These are phyloP conservation scores for Yamadazyma triangularis DNA, from an alignment of 1,139 yeast species.

Conservation along the genomic window DNA sequence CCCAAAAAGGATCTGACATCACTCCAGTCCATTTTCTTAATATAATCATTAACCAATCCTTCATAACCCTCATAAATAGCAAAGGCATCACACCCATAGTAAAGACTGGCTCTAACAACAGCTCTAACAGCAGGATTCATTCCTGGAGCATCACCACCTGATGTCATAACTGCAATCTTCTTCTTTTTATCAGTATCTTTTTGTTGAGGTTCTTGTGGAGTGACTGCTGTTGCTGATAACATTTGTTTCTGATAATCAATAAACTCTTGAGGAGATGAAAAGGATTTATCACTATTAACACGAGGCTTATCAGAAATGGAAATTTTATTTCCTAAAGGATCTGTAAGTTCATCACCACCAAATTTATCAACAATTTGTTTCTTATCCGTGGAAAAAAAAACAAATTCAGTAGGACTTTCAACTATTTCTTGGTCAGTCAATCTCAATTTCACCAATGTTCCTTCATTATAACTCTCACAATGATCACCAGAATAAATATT, in stretches of 20 bases:
- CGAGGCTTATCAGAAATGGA: conserved; percentile 6
- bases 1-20: conserved; percentile 74
- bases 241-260: conserved; percentile 7
- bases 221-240: conserved; percentile 1
- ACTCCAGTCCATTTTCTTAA: conserved; percentile 68
- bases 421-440: conserved; percentile 27
- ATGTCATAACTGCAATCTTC: conserved; percentile 80
- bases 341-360: conserved; percentile 16
- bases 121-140: conserved; percentile 84
- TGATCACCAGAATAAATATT: conserved; percentile 50
- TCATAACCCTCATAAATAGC: conserved; percentile 77
- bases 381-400: conserved; percentile 51
- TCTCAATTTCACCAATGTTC: conserved; percentile 53
- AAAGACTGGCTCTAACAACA: conserved; percentile 70
- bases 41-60: conserved; percentile 59
- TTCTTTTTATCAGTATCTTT: conserved; percentile 14
- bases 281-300: conserved; percentile 4
- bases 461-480: conserved; percentile 23
- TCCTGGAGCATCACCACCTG: conserved; percentile 87
- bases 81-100: conserved; percentile 65
- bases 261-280: conserved; percentile 6
- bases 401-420: conserved; percentile 26
- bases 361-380: conserved; percentile 29
- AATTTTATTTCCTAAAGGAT: conserved; percentile 13
- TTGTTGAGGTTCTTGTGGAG: not conserved